Evolutionary conservation across 257 asterid species (phyloP).

Genomic region (Nicotiana knightiana): DNA sequence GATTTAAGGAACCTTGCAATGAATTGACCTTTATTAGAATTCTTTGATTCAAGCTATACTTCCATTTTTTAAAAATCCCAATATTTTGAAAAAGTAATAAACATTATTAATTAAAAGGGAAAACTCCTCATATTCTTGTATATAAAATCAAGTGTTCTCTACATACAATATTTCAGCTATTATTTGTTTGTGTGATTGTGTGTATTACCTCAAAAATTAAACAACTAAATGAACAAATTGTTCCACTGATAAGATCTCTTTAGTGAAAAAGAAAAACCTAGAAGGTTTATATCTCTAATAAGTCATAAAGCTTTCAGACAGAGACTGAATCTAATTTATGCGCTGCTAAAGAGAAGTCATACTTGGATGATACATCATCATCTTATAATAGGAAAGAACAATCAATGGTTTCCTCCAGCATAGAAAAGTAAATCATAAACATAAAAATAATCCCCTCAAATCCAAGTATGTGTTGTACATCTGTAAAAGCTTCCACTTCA

Average conservation of each 20-base stretch:
- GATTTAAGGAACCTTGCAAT: neutral
- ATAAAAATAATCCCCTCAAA: neutral
- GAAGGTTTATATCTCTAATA: neutral
- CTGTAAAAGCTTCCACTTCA: conserved; percentile 4
- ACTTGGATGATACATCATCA: neutral
- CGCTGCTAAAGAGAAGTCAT: neutral
- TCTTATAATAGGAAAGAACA: neutral
- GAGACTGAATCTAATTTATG: neutral
- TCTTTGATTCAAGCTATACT: neutral
- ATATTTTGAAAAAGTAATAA: neutral
- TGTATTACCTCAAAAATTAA: neutral
- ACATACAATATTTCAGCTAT: neutral
- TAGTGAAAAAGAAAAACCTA: neutral
- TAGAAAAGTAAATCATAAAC: neutral
- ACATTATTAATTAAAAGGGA: neutral
- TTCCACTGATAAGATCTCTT: neutral
- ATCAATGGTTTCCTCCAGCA: neutral
- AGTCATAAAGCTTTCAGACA: neutral
- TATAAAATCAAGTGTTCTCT: neutral
- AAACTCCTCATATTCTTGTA: neutral
- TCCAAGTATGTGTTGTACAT: neutral
- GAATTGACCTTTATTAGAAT: neutral
- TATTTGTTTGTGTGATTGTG: neutral
- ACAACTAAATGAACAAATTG: neutral
- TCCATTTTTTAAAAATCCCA: neutral